Evolutionary conservation across 495 filamentous ascomycete genomes (phyloP), one percentile per base, ranked within the genome.

Genomic region (Bacidia gigantensis): DNA sequence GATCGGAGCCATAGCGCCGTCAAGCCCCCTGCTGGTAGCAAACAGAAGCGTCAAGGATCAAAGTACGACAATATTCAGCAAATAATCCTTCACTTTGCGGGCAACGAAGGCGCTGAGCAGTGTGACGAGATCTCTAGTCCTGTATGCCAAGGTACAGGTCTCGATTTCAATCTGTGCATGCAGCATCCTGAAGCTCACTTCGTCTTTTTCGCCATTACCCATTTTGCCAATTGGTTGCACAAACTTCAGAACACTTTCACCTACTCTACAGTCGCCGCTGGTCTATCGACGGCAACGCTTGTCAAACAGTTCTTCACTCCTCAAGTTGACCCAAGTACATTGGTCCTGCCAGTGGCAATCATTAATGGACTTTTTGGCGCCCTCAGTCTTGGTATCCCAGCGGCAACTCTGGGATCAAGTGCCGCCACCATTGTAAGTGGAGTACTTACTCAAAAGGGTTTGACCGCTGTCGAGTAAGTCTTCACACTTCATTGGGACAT

Each of bases 181-280:
- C n/a, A 32, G 10, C 24, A 50, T 26, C 47, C 47, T 1, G n/a
- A 32, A n/a, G 24, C 24, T 0, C 47, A 50, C n/a, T 50, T 50
- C 5, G 29, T 50, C 22, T 50, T n/a, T 2, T 25, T 50, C 47
- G 47, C 47, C 10, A 14, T 50, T 22, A 50, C 47, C 5, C 17
- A 50, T 38, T 50, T n/a, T 21, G 47, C 47, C 24, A 26, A 50
- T 3, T 50, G 32, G 9, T n/a, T 50, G n/a, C 18, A 38, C n/a
- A 50, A 50, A 22, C 29, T 50, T 11, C 24, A 38, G n/a, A 14
- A 50, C 20, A 50, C 47, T 11, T 20, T 50, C 25, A 14, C 3
- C 9, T 21, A 26, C 5, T 35, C 24, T 18, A 38, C 26, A 23
- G 26, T 50, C 10, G 22, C 24, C 2, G 7, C 38, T 14, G 26